Conservation (phyloP, 2,329 filamentous ascomycete genomes). For the Myriosclerotinia scirpicola region DNA sequence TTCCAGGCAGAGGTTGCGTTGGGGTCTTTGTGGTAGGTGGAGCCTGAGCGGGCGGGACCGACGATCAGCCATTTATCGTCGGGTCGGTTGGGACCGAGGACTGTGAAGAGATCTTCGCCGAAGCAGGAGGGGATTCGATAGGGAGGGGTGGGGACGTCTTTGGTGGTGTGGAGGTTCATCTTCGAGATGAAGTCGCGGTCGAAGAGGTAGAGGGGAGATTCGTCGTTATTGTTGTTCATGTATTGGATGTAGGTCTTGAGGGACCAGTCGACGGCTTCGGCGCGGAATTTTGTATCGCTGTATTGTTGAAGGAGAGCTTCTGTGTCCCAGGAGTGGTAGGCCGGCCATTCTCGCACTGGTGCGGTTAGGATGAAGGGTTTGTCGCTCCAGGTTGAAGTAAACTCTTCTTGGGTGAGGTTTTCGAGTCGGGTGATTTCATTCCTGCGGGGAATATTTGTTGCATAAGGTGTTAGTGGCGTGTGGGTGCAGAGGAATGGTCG, state of each 20-base stretch:
- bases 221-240: constrained; percentile 76
- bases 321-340: constrained; percentile 71
- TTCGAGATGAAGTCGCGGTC: constrained; percentile 85
- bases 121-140: constrained; percentile 87
- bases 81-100: constrained; percentile 75
- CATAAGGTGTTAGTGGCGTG: constrained; percentile 65
- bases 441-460: constrained; percentile 65
- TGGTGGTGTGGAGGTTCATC: constrained; percentile 67
- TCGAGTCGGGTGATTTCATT: constrained; percentile 73
- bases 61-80: constrained; percentile 93
- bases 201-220: constrained; percentile 90
- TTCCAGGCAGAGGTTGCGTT: constrained; percentile 86
- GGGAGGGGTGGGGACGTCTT: constrained; percentile 45
- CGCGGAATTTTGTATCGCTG: constrained; percentile 70
- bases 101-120: constrained; percentile 79
- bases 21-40: constrained; percentile 88
- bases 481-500: constrained; percentile 88
- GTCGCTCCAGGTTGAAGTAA: constrained; percentile 72
- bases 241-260: constrained; percentile 79
- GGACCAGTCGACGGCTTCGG: constrained; percentile 92
- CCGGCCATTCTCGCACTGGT: constrained; percentile 80
- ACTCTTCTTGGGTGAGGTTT: constrained; percentile 70
- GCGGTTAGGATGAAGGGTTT: constrained; percentile 83
- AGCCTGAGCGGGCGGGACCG: constrained; percentile 81
- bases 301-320: constrained; percentile 66